Evolutionary conservation across 1,284 basidiomycete genomes (phyloP), one percentile per base, ranked within the genome.

Genomic region (Coniferiporia weirii): DNA sequence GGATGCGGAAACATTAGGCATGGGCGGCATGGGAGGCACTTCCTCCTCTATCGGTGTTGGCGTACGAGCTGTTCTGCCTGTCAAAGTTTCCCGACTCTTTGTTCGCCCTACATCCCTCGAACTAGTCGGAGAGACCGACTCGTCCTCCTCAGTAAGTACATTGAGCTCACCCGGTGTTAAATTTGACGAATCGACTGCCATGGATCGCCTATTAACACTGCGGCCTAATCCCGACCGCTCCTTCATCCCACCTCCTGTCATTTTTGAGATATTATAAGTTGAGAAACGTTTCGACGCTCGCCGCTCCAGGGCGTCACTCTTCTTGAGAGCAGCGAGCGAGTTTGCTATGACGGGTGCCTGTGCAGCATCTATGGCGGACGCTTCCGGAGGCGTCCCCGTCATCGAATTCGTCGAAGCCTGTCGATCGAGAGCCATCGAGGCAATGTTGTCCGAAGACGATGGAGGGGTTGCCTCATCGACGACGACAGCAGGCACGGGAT

Each of bases 201-300:
- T 73, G 15, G 87, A 89, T 35, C 84, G 79, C 43, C 88, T 76
- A 66, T 89, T 89, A 1, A 77, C 68, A 22, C 72, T 72, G 32
- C 66, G 61, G 5, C 63, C 65, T 32, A 62, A 49, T 17, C 56
- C 79, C 70, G 50, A 70, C 38, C 56, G 80, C 72, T 62, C 80
- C 70, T 73, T 64, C 70, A 76, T 61, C 68, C 69, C 72, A 17
- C 70, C 76, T 15, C 86, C 83, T 0, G 93, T 89, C 86, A 99
- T 96, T 75, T 96, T 97, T 64, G 91, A 89, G 68, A 98, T 92
- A 55, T 95, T 93, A 71, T 97, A 99, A 0, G 91, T 91, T 57
- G 95, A 98, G 75, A 96, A 99, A 0, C 96, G 89, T 70, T 98
- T 98, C 27, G 93, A 95, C 3, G 96, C 96, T 45, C 96, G 81